Percentiles rank a stretch among this genome's conserved stretches.
Conservation (phyloP, 1,284 basidiomycete species). For the Cryptococcus neoformans region DNA sequence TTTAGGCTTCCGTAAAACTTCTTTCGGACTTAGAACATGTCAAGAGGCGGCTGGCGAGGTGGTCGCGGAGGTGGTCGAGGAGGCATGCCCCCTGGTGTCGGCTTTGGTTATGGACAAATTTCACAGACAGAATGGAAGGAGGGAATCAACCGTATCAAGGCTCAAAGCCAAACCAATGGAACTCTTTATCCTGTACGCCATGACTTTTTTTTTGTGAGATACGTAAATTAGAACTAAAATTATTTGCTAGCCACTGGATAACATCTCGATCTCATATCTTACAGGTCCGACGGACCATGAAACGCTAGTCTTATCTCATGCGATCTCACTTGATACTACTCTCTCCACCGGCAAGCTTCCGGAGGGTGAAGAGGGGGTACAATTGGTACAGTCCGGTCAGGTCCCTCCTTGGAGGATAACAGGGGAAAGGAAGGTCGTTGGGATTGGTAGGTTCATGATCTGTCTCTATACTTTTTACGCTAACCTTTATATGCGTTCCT, state of each 20-base stretch:
- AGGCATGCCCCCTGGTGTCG: slow-evolving; percentile 16
- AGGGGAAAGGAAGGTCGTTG: slow-evolving; percentile 37
- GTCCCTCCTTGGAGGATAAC: slow-evolving; percentile 38
- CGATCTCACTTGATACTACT: slow-evolving; percentile 20
- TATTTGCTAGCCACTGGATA: slow-evolving; percentile 26
- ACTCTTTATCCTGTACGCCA: slow-evolving; percentile 42
- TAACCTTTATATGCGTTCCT: neutral
- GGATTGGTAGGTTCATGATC: slow-evolving; percentile 31
- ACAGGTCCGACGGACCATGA: slow-evolving; percentile 25
- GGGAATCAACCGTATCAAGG: slow-evolving; percentile 9
- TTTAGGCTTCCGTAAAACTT: neutral
- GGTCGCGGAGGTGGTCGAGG: slow-evolving; percentile 16
- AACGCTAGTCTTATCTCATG: slow-evolving; percentile 18
- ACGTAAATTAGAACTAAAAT: neutral
- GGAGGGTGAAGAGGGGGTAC: neutral
- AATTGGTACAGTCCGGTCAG: neutral
- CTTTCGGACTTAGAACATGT: slow-evolving; percentile 8
- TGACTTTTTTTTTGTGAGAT: neutral
- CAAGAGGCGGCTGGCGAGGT: slow-evolving; percentile 24
- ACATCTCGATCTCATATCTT: slow-evolving; percentile 21
- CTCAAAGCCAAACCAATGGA: slow-evolving; percentile 19
- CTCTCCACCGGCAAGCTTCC: slow-evolving; percentile 17
- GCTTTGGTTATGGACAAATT: slow-evolving; percentile 9
- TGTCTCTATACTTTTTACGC: neutral
- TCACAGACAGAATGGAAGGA: slow-evolving; percentile 18